Evolutionary conservation across 225 moss, liverwort and hornwort genomes (phyloP).

Genomic region (Sphagnum contortum): DNA sequence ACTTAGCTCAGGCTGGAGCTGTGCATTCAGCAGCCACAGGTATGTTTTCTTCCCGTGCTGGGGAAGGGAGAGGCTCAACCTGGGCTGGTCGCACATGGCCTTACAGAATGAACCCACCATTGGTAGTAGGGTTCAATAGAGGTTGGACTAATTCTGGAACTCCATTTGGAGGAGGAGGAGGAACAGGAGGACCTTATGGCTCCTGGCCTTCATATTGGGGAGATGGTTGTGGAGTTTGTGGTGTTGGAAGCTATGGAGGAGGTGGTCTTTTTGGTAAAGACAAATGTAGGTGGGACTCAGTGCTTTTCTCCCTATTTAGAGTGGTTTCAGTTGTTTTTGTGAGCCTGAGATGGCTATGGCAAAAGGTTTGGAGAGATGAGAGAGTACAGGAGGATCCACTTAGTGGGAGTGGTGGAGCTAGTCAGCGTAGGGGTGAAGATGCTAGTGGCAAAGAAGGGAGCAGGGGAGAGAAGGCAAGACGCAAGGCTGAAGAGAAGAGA

Average conservation of each 20-base stretch:
- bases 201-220: conserved; percentile 46
- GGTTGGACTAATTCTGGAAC: conserved; percentile 37
- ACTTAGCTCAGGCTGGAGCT: conserved; percentile 4
- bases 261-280: conserved; percentile 42
- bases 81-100: conserved; percentile 67
- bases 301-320: conserved; percentile 41
- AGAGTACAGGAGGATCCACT: conserved; percentile 32
- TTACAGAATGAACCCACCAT: conserved; percentile 27
- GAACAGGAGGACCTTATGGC: conserved; percentile 11
- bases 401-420: conserved; percentile 30
- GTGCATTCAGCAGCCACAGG: too few relatives aligned
- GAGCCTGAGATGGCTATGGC: conserved; percentile 52
- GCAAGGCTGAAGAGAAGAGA: conserved; percentile 79
- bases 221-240: conserved; percentile 19
- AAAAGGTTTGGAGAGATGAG: conserved; percentile 47
- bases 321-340: conserved; percentile 43
- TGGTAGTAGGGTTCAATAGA: conserved; percentile 37
- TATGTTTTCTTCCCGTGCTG: conserved; percentile 10
- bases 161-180: neutral
- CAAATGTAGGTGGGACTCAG: conserved; percentile 30
- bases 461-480: conserved; percentile 65
- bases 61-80: conserved; percentile 28
- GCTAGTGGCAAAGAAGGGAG: conserved; percentile 46
- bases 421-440: conserved; percentile 58
- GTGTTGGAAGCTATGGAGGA: conserved; percentile 27